Base-by-base conservation (phyloP, 768 basidiomycete genomes). In the Leucosporidium creatinivorum region DNA sequence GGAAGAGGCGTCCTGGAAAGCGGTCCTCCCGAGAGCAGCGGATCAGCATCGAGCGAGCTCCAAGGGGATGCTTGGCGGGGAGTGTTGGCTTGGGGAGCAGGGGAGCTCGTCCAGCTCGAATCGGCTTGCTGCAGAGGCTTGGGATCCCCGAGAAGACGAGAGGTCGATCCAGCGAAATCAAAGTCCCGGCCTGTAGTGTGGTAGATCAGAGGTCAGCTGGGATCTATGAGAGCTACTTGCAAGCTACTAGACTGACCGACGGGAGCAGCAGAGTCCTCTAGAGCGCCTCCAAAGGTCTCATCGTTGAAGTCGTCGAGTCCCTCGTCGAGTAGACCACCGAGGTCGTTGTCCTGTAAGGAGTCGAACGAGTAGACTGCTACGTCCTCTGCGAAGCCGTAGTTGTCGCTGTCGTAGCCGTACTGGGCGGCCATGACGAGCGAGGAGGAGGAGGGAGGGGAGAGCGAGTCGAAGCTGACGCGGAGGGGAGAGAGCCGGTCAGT, bases 291-390 rank as follows among this genome's bases (percentile, higher is more conserved):
- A 80, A 99, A 99, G 3, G 96, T 99, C 81, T 94, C 92, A 78
- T 94, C 91, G 79, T 99, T 98, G 73, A 93, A 77, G 73, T 93
- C 93, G 81, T 97, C 93, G 65, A 86, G 86, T 51, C 87, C 88
- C 79, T 98, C 94, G 73, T 87, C 85, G 62, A 97, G 83, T 59
- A 85, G 85, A 79, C 91, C 88, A 61, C 88, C 92, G 31, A 94
- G 85, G 50, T 89, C 91, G 13, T 44, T 44, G 78, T 94, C 90
- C 76, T 93, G 92, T 73, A 89, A 88, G 17, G 33, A 18, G 33
- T 89, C 91, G 91, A 91, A 96, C 55, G 87, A 91, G 79, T 91
- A 93, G 57, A 93, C 89, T 4, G 90, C 87, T 69, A 96, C 80
- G 80, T 92, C 88, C 76, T 91, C 92, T 18, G 17, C n/a, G 25